Evolutionary conservation across 768 basidiomycete genomes (phyloP).

Genomic region (Holtermannia corniformis): DNA sequence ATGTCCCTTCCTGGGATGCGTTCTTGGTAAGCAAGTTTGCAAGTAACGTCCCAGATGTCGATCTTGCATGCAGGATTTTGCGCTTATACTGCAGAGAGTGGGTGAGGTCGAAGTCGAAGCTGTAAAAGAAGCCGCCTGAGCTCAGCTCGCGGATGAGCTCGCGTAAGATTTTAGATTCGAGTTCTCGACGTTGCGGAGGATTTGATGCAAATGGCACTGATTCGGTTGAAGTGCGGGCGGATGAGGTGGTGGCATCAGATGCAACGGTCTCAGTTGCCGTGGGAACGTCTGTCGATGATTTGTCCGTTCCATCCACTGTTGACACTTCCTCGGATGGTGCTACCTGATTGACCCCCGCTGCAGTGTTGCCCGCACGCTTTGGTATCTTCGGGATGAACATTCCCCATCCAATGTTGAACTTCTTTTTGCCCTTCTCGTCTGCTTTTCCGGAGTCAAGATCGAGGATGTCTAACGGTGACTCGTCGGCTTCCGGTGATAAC

Average conservation of each 20-base stretch:
- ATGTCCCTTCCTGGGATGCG: neutral
- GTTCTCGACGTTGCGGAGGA: constrained; percentile 45
- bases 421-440: constrained; percentile 4
- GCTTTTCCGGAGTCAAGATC: neutral
- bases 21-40: constrained; percentile 22
- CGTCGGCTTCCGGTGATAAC: constrained; percentile 16
- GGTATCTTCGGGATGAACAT: constrained; percentile 17
- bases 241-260: neutral
- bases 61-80: constrained; percentile 13
- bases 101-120: constrained; percentile 67
- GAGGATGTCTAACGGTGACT: constrained; percentile 1
- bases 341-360: neutral
- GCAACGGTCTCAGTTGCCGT: constrained; percentile 6
- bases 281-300: constrained; percentile 8
- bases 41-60: constrained; percentile 20
- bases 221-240: neutral
- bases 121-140: constrained; percentile 83
- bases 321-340: neutral
- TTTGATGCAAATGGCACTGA: constrained; percentile 4
- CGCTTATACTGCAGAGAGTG: constrained; percentile 33
- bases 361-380: neutral
- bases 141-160: constrained; percentile 68
- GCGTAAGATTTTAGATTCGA: constrained; percentile 72
- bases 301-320: too few species aligned
- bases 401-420: constrained; percentile 14